Conservation (phyloP, 345 rosid species). For the Carallia pectinifolia region DNA sequence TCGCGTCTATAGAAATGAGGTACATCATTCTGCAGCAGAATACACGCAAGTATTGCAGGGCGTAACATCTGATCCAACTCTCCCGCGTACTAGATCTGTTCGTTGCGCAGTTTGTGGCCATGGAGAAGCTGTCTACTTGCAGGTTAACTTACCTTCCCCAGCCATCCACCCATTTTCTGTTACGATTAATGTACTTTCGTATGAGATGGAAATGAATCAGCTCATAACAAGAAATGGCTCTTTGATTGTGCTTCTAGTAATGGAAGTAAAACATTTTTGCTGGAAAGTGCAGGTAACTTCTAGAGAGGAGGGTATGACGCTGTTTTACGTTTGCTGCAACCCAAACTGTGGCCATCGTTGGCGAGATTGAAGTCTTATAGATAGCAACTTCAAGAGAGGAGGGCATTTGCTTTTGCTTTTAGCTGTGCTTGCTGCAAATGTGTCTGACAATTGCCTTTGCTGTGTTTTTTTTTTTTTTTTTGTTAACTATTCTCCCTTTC, state of each 20-base stretch:
- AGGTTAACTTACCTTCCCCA: constrained; percentile 25
- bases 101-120: constrained; percentile 45
- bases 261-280: neutral
- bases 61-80: constrained; percentile 67
- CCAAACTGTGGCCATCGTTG: constrained; percentile 65
- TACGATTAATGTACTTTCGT: neutral
- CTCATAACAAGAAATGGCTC: neutral
- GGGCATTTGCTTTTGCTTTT: too few relatives aligned
- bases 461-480: too few relatives aligned
- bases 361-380: constrained; percentile 39
- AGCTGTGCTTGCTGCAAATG: too few relatives aligned
- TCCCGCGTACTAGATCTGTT: constrained; percentile 61
- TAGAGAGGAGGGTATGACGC: constrained; percentile 76
- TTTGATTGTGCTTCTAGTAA: neutral
- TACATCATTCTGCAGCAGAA: constrained; percentile 53
- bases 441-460: too few relatives aligned
- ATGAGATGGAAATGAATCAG: too few relatives aligned
- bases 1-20: constrained; percentile 60
- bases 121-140: constrained; percentile 63
- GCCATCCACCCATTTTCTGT: neutral
- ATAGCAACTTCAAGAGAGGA: too few relatives aligned
- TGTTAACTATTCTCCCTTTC: too few relatives aligned
- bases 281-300: constrained; percentile 35
- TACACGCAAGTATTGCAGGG: constrained; percentile 52
- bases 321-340: constrained; percentile 82